Evolutionary conservation across 352 stramenopile genomes (phyloP).

Genomic region (Pseudoperonospora humuli): DNA sequence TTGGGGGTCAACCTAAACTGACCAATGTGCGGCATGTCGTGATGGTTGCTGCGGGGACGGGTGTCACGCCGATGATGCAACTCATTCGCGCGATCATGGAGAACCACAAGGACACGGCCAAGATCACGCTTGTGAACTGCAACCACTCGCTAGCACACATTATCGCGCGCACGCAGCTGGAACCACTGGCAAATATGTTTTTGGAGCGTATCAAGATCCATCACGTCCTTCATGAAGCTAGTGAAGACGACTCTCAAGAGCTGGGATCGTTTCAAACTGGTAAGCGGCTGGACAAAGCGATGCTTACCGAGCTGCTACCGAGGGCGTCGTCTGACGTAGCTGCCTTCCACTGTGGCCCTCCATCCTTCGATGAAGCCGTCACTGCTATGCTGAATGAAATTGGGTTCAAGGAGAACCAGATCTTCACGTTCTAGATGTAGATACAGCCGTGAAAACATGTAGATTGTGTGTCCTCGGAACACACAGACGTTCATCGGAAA

Average conservation of each 20-base stretch:
- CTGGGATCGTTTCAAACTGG: conserved; percentile 47
- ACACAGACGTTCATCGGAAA: too few species aligned
- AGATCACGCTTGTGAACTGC: conserved; percentile 67
- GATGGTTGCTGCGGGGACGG: conserved; percentile 66
- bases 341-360: conserved; percentile 66
- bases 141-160: conserved; percentile 61
- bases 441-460: not conserved
- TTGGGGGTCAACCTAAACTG: conserved; percentile 36
- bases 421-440: conserved; percentile 31
- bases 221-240: conserved; percentile 53
- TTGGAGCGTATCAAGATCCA: conserved; percentile 48
- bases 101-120: conserved; percentile 39
- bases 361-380: conserved; percentile 63
- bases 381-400: conserved; percentile 32
- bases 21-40: conserved; percentile 50
- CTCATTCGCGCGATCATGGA: conserved; percentile 65
- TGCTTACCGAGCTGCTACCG: conserved; percentile 46
- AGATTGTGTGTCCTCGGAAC: not conserved
- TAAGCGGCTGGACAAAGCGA: conserved; percentile 30
- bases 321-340: conserved; percentile 31
- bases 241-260: conserved; percentile 34
- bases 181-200: conserved; percentile 78
- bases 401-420: conserved; percentile 39
- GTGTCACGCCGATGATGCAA: conserved; percentile 81
- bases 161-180: conserved; percentile 63